Conservation (phyloP, 352 stramenopile species). For the Phytopythium litorale region DNA sequence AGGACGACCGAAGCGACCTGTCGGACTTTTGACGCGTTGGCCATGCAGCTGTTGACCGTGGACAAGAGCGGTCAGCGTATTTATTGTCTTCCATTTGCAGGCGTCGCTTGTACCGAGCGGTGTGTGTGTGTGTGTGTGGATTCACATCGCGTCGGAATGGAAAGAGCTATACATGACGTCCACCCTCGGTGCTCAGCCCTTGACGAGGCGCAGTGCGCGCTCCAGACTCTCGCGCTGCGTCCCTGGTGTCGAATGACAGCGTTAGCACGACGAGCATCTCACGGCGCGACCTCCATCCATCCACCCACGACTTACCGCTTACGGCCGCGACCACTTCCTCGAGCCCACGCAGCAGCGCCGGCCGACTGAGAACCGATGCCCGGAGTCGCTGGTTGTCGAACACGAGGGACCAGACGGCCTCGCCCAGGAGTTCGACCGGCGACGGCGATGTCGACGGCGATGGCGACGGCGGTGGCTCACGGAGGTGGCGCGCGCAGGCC, state of each 20-base stretch:
- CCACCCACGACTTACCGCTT: not conserved
- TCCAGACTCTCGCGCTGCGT: slow-evolving; percentile 12
- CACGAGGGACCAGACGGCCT: slow-evolving; percentile 47
- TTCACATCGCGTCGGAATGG: not conserved
- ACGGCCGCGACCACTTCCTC: slow-evolving; percentile 19
- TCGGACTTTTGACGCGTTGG: slow-evolving; percentile 6
- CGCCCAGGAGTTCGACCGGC: slow-evolving; percentile 25
- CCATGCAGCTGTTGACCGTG: not conserved
- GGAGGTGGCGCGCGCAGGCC: slow-evolving; percentile 12
- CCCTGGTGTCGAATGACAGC: slow-evolving; percentile 2
- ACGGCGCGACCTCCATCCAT: not conserved
- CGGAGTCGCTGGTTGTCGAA: slow-evolving; percentile 67
- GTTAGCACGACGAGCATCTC: not conserved
- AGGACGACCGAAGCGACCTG: slow-evolving; percentile 19
- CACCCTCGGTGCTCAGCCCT: slow-evolving; percentile 9
- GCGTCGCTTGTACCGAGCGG: not conserved
- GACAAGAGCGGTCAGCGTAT: slow-evolving; percentile 2
- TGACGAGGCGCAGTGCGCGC: slow-evolving; percentile 23
- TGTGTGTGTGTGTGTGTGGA: not conserved
- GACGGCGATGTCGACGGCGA: not conserved
- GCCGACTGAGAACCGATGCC: slow-evolving; percentile 29
- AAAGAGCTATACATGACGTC: not conserved
- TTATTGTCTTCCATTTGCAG: slow-evolving; percentile 5
- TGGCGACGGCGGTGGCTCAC: not conserved
- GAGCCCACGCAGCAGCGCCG: slow-evolving; percentile 24